Conservation (phyloP, 2,329 filamentous ascomycete genomes). For the Cercospora beticola region DNA sequence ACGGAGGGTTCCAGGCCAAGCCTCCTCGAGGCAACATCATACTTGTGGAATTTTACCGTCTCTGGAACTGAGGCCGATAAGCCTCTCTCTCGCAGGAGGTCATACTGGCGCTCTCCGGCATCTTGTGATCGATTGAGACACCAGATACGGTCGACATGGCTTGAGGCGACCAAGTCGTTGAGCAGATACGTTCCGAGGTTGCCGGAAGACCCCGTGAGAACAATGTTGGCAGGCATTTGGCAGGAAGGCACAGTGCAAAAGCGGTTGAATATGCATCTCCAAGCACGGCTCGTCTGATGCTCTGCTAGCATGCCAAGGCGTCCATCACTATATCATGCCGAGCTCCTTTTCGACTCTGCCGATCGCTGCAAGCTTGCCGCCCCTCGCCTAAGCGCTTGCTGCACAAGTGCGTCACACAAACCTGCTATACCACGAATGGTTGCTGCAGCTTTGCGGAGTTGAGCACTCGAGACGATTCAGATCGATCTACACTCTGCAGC, state of each 20-base stretch:
- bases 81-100: conserved; percentile 15
- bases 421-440: neutral
- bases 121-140: conserved; percentile 29
- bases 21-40: conserved; percentile 9
- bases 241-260: neutral
- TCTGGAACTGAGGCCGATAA: conserved; percentile 19
- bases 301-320: neutral
- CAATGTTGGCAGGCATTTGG: conserved; percentile 20
- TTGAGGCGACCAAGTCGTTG: neutral
- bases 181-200: conserved; percentile 38
- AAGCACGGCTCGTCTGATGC: neutral
- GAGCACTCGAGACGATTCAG: neutral
- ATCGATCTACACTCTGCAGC: neutral
- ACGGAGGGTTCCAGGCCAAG: conserved; percentile 22
- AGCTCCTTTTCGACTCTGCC: neutral
- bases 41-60: conserved; percentile 25
- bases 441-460: neutral
- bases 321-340: neutral
- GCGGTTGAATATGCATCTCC: neutral
- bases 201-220: conserved; percentile 40
- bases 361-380: neutral
- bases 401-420: too few relatives aligned
- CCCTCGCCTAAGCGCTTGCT: neutral
- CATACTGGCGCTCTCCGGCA: conserved; percentile 8
- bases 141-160: conserved; percentile 17